Percentiles rank a stretch among this genome's conserved stretches.
Conservation (phyloP, 2,329 filamentous ascomycete species). For the Trichoderma cornu-damae region DNA sequence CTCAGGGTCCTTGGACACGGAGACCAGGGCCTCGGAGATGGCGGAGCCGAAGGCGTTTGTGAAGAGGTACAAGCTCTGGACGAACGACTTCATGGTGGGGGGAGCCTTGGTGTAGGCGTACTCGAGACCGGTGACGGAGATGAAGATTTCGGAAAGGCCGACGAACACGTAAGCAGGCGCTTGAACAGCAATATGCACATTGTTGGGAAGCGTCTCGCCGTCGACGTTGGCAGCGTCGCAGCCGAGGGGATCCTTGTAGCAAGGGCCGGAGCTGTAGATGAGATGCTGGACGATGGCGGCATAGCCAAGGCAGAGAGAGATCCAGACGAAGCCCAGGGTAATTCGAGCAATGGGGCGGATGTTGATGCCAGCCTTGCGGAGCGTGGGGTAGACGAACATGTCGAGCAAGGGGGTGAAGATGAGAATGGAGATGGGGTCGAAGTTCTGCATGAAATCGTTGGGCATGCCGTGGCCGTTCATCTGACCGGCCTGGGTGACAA, state of each 20-base stretch:
- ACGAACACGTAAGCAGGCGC: slow-evolving; percentile 53
- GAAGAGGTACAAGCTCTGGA: slow-evolving; percentile 55
- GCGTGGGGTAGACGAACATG: slow-evolving; percentile 54
- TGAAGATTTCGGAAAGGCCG: slow-evolving; percentile 56
- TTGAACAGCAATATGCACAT: slow-evolving; percentile 52
- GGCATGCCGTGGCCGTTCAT: slow-evolving; percentile 61
- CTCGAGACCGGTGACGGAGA: slow-evolving; percentile 63
- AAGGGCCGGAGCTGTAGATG: slow-evolving; percentile 52
- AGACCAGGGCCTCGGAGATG: slow-evolving; percentile 57
- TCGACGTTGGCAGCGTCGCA: slow-evolving; percentile 34
- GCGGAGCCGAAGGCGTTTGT: slow-evolving; percentile 55
- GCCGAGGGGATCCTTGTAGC: slow-evolving; percentile 41
- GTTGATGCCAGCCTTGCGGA: slow-evolving; percentile 52
- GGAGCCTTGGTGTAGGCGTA: slow-evolving; percentile 72
- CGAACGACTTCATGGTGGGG: slow-evolving; percentile 60
- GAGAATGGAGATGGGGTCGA: slow-evolving; percentile 62
- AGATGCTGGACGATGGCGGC: slow-evolving; percentile 55
- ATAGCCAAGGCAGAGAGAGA: slow-evolving; percentile 51
- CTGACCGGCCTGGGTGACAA: slow-evolving; percentile 55
- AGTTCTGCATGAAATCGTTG: slow-evolving; percentile 65
- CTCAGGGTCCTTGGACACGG: slow-evolving; percentile 56
- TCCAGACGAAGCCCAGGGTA: slow-evolving; percentile 56
- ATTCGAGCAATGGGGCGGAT: slow-evolving; percentile 64
- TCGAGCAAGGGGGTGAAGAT: slow-evolving; percentile 63
- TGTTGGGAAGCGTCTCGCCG: slow-evolving; percentile 34